These are phyloP conservation scores for Geotrichum fermentans DNA, from an alignment of 1,139 yeast genomes.

Conservation along the genomic window DNA sequence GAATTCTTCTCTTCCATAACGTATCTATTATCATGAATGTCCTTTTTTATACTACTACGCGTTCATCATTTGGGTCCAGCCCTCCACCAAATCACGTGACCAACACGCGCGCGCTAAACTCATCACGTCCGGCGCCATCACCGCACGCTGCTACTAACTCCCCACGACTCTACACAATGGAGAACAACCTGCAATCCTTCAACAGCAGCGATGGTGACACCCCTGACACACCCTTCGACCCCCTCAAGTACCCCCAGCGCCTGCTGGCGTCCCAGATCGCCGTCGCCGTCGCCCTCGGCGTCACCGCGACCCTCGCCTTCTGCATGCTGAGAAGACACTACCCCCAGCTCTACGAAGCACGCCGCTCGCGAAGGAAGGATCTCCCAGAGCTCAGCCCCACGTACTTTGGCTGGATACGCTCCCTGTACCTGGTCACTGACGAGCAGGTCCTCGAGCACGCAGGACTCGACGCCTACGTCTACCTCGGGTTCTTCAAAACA, in stretches of 20 bases:
- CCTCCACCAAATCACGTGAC: too few species aligned
- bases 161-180: too few species aligned
- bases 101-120: too few species aligned
- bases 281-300: slow-evolving; percentile 60
- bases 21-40: too few species aligned
- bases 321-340: slow-evolving; percentile 59
- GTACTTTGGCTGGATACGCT: slow-evolving; percentile 74
- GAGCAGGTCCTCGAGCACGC: slow-evolving; percentile 79
- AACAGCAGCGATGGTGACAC: slow-evolving; percentile 11
- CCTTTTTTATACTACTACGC: too few species aligned
- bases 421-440: slow-evolving; percentile 60
- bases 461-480: slow-evolving; percentile 90
- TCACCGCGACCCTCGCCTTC: slow-evolving; percentile 58
- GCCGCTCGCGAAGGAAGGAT: slow-evolving; percentile 38
- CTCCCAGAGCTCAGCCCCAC: slow-evolving; percentile 45
- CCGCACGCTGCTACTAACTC: too few species aligned
- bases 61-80: too few species aligned
- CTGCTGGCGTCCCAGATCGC: slow-evolving; percentile 35
- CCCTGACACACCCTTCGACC: slow-evolving; percentile 21
- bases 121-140: too few species aligned
- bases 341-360: slow-evolving; percentile 66
- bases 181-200: too few species aligned
- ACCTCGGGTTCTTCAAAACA: slow-evolving; percentile 76
- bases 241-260: slow-evolving; percentile 20
- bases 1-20: neutral